Evolutionary conservation across 805 yeast species (phyloP).

Genomic region (Wickerhamiella spandovensis): DNA sequence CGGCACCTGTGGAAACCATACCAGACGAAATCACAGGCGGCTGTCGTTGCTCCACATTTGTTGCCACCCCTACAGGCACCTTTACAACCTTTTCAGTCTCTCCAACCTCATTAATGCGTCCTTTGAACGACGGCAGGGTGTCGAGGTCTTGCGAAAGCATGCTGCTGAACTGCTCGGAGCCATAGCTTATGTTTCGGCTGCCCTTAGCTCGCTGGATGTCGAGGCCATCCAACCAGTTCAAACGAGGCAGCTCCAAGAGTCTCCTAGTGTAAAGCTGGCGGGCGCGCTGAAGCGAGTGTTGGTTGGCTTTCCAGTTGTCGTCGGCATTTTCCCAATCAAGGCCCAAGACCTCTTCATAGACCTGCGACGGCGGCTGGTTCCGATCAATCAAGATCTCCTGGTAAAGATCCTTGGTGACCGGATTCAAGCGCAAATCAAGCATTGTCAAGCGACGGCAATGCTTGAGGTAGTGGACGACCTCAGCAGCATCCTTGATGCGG

Average conservation of each 20-base stretch:
- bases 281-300: not conserved
- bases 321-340: conserved; percentile 4
- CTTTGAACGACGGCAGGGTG: not conserved
- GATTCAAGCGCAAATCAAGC: conserved; percentile 14
- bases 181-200: not conserved
- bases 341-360: conserved; percentile 3
- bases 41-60: no score
- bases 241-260: not conserved
- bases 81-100: no score
- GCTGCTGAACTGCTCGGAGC: not conserved
- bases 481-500: conserved; percentile 4
- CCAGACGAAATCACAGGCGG: no score
- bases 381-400: conserved; percentile 3
- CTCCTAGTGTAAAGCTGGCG: not conserved
- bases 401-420: conserved; percentile 3
- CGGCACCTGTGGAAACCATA: no score
- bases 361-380: conserved; percentile 1
- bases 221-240: not conserved
- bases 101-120: no score
- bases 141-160: no score
- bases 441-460: conserved; percentile 7
- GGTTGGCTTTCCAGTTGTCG: conserved; percentile 1
- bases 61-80: no score
- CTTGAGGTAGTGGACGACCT: conserved; percentile 2
- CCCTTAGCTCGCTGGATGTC: not conserved